Conservation (phyloP, 2,329 filamentous ascomycete species). For the Ophiostoma triangulosporum region DNA sequence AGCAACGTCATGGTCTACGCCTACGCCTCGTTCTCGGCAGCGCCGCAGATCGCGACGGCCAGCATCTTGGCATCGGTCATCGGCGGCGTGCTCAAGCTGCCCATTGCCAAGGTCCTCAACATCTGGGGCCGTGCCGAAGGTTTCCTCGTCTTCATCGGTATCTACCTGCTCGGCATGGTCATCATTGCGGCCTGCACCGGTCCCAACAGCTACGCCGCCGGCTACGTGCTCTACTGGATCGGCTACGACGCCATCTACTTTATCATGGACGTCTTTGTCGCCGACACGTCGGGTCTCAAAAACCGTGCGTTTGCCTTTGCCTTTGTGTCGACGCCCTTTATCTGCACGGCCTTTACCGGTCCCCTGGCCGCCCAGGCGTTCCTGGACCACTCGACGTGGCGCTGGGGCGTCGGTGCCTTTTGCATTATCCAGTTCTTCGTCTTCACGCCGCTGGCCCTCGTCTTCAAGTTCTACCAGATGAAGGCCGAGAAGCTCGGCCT, state of each 20-base stretch:
- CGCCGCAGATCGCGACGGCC: conserved; percentile 40
- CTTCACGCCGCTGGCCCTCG: conserved; percentile 39
- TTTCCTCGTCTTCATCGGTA: conserved; percentile 37
- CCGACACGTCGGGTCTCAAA: conserved; percentile 51
- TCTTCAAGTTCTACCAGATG: conserved; percentile 44
- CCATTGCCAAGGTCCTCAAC: conserved; percentile 54
- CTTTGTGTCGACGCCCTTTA: conserved; percentile 50
- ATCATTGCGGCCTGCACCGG: conserved; percentile 53
- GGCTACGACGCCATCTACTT: conserved; percentile 34
- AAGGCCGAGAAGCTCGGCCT: conserved; percentile 45
- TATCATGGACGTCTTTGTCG: conserved; percentile 44
- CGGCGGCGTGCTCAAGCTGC: conserved; percentile 47
- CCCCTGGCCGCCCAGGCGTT: conserved; percentile 42
- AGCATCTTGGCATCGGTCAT: conserved; percentile 41
- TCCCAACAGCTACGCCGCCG: conserved; percentile 48
- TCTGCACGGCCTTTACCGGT: conserved; percentile 52
- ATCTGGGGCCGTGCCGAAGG: conserved; percentile 54
- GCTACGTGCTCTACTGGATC: conserved; percentile 52
- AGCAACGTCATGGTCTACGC: conserved; percentile 32
- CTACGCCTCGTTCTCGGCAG: conserved; percentile 35
- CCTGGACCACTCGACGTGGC: conserved; percentile 40
- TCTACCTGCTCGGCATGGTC: conserved; percentile 39
- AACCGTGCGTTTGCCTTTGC: conserved; percentile 53
- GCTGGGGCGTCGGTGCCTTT: conserved; percentile 56
- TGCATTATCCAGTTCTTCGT: conserved; percentile 48